Conservation (phyloP, 345 rosid species). For the Corchorus capsularis region DNA sequence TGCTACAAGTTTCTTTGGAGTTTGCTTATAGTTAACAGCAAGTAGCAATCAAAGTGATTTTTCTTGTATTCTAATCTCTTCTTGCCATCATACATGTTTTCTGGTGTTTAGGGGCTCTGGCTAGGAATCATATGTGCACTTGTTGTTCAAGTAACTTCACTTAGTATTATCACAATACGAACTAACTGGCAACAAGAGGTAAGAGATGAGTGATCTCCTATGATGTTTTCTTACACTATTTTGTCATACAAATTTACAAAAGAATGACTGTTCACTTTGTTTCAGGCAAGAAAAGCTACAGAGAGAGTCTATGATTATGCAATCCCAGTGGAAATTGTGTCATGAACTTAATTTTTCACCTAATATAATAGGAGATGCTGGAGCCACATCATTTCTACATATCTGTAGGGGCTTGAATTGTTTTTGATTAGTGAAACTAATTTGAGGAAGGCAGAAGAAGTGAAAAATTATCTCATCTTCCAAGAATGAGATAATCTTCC, state of each 20-base stretch:
- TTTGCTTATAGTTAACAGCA: background rate
- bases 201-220: background rate
- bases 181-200: conserved; percentile 49
- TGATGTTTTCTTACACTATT: background rate
- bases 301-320: conserved; percentile 26
- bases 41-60: background rate
- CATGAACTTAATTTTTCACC: conserved; percentile 8
- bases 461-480: background rate
- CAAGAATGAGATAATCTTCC: background rate
- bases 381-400: background rate
- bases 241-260: background rate
- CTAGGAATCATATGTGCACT: conserved; percentile 52
- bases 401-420: background rate
- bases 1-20: background rate
- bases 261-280: background rate
- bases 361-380: background rate
- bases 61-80: background rate
- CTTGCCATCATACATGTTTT: background rate
- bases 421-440: background rate
- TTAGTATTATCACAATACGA: conserved; percentile 28
- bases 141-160: conserved; percentile 38
- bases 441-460: background rate
- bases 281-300: conserved; percentile 43
- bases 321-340: conserved; percentile 1
- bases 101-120: conserved; percentile 49